These are phyloP conservation scores for Pseudonitzschia delicatissima DNA, from an alignment of 108 stramenopile genomes.

Conservation along the genomic window DNA sequence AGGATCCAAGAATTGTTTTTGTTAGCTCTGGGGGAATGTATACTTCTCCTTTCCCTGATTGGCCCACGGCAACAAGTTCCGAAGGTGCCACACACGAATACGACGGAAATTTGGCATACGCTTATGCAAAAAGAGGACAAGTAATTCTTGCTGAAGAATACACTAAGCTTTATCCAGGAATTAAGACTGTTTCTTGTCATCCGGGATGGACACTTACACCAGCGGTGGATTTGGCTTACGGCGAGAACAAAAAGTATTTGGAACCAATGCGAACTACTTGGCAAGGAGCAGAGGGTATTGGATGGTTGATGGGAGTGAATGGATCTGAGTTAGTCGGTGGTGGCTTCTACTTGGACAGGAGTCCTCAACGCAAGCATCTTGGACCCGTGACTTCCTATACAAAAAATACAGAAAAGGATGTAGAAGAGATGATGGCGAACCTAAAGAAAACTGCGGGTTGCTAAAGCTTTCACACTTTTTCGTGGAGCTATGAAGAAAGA, in stretches of 20 bases:
- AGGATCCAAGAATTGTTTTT: slow-evolving; percentile 33
- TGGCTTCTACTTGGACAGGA: slow-evolving; percentile 87
- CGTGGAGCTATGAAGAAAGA: neutral
- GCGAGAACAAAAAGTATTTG: slow-evolving; percentile 69
- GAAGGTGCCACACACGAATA: slow-evolving; percentile 50
- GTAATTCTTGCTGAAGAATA: slow-evolving; percentile 82
- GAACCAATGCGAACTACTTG: slow-evolving; percentile 83
- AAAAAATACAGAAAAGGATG: slow-evolving; percentile 73
- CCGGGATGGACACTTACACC: slow-evolving; percentile 85
- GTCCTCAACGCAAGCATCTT: slow-evolving; percentile 77
- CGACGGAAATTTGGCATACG: slow-evolving; percentile 82
- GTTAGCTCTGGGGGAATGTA: slow-evolving; percentile 84
- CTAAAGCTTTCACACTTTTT: slow-evolving; percentile 8
- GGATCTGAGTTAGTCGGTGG: slow-evolving; percentile 63
- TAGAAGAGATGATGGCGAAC: slow-evolving; percentile 76
- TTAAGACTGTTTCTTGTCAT: slow-evolving; percentile 60
- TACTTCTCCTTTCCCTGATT: slow-evolving; percentile 83
- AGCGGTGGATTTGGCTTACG: slow-evolving; percentile 86
- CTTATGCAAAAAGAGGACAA: slow-evolving; percentile 92
- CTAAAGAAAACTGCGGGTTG: slow-evolving; percentile 50
- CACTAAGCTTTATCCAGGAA: slow-evolving; percentile 47
- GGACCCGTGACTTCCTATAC: slow-evolving; percentile 78
- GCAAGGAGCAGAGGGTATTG: slow-evolving; percentile 92
- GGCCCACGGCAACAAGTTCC: slow-evolving; percentile 65
- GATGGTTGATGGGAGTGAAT: slow-evolving; percentile 68